Conservation (phyloP, 169 alveolate species). For the Plasmodium knowlesi region DNA sequence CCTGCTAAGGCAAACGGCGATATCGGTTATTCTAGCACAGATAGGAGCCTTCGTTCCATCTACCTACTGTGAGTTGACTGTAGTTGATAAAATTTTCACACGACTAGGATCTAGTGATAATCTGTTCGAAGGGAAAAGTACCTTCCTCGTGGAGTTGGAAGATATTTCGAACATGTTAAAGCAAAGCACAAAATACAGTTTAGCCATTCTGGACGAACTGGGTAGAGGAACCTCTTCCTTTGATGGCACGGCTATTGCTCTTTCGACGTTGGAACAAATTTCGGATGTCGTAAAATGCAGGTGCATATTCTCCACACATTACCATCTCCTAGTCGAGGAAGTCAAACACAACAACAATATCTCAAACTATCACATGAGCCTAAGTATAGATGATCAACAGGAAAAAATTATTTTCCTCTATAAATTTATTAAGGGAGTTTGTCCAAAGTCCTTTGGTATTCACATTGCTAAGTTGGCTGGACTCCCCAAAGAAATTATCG, state of each 20-base stretch:
- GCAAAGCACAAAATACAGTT: slow-evolving; percentile 89
- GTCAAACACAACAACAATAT: slow-evolving; percentile 76
- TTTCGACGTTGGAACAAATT: slow-evolving; percentile 92
- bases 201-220: slow-evolving; percentile 97
- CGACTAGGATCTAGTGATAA: slow-evolving; percentile 99
- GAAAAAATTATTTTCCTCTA: slow-evolving; percentile 92
- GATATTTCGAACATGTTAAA: slow-evolving; percentile 91
- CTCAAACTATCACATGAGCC: slow-evolving; percentile 90
- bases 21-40: slow-evolving; percentile 97
- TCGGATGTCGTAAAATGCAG: slow-evolving; percentile 89
- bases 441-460: slow-evolving; percentile 97
- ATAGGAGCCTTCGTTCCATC: slow-evolving; percentile 99
- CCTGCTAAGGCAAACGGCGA: slow-evolving; percentile 95
- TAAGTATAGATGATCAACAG: slow-evolving; percentile 82
- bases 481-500: slow-evolving; percentile 86
- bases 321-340: slow-evolving; percentile 88
- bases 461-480: slow-evolving; percentile 97
- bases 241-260: slow-evolving; percentile 99
- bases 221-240: slow-evolving; percentile 99
- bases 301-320: slow-evolving; percentile 97
- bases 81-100: slow-evolving; percentile 98
- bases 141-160: slow-evolving; percentile 98
- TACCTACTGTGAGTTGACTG: slow-evolving; percentile 87
- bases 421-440: slow-evolving; percentile 93
- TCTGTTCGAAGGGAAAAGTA: slow-evolving; percentile 97